phyloP scores from a whole-genome alignment of 148 eudicot genomes.

The Nepenthes mirabilis region DNA sequence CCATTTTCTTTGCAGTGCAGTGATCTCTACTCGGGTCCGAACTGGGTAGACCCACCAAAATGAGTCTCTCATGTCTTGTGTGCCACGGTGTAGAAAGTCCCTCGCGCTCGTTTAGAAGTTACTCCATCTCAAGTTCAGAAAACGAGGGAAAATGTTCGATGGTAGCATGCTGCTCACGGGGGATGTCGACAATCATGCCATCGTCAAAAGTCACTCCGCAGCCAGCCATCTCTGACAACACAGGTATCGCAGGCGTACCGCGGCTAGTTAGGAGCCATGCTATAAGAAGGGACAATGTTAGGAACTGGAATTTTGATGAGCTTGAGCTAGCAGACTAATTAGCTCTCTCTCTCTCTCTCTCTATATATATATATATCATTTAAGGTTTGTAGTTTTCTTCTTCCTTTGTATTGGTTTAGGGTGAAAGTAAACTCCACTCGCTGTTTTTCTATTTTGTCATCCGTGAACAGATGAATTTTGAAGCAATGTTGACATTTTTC shows the following conservation, averaged over 20 bases:
- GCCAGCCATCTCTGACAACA: constrained; percentile 30
- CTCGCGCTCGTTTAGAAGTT: constrained; percentile 74
- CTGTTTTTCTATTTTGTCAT: not conserved
- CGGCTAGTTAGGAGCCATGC: constrained; percentile 72
- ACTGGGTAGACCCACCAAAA: constrained; percentile 4
- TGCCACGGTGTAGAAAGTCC: constrained; percentile 90
- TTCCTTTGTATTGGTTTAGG: not conserved
- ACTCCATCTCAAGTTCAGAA: constrained; percentile 86
- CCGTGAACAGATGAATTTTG: not conserved
- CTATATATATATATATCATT: not conserved
- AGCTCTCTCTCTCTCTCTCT: not conserved
- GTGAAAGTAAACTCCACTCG: not conserved
- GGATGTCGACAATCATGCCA: constrained; percentile 27
- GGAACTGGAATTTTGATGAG: constrained; percentile 80
- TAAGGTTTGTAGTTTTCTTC: no score
- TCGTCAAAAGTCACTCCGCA: constrained; percentile 87
- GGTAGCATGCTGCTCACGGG: constrained; percentile 47
- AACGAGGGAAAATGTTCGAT: constrained; percentile 73
- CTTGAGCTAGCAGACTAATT: constrained; percentile 18
- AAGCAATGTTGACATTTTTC: not conserved
- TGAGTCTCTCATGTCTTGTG: constrained; percentile 85
- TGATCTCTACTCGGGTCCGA: not conserved
- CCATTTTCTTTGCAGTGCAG: no score
- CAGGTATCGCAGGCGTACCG: constrained; percentile 35
- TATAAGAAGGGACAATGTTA: constrained; percentile 65